Conservation (phyloP, 2,329 filamentous ascomycete species). For the Fusarium protoensiforme region DNA sequence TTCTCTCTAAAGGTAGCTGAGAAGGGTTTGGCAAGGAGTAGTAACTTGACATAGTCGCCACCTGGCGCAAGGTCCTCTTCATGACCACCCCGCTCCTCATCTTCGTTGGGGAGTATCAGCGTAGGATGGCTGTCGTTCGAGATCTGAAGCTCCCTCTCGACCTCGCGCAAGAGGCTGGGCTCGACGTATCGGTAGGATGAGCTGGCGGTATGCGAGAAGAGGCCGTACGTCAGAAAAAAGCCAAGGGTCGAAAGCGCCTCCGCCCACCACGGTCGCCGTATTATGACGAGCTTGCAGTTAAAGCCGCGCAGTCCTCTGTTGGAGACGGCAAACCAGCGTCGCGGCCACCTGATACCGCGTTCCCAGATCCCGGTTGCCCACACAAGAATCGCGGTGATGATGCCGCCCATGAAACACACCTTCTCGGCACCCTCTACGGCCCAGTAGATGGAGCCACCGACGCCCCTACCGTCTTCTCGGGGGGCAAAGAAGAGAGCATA, state of each 20-base stretch:
- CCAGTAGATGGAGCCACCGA: slow-evolving; percentile 97
- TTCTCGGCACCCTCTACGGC: slow-evolving; percentile 91
- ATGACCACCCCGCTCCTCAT: slow-evolving; percentile 74
- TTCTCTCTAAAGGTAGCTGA: slow-evolving; percentile 94
- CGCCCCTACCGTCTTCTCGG: slow-evolving; percentile 90
- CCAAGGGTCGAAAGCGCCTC: slow-evolving; percentile 78
- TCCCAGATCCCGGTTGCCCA: slow-evolving; percentile 98
- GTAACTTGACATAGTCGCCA: slow-evolving; percentile 90
- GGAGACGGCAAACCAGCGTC: slow-evolving; percentile 88
- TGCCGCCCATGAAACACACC: slow-evolving; percentile 89
- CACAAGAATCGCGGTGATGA: slow-evolving; percentile 86
- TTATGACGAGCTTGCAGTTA: slow-evolving; percentile 95
- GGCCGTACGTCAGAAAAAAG: slow-evolving; percentile 82
- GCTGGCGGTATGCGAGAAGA: slow-evolving; percentile 74
- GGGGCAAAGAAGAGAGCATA: slow-evolving; percentile 95
- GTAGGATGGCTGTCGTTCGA: slow-evolving; percentile 54
- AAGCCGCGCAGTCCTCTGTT: slow-evolving; percentile 91
- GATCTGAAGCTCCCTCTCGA: slow-evolving; percentile 68
- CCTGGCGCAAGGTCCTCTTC: slow-evolving; percentile 93
- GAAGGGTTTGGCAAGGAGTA: slow-evolving; percentile 94
- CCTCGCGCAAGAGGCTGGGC: slow-evolving; percentile 67
- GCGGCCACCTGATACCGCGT: slow-evolving; percentile 91
- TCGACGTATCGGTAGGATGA: slow-evolving; percentile 84
- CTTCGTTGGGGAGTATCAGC: slow-evolving; percentile 57
- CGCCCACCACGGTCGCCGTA: slow-evolving; percentile 83